A percentile compares a stretch with the other conserved stretches of the same genome.
phyloP scores from a whole-genome alignment of 2,329 filamentous ascomycete species.

The Pezicula carpinea region DNA sequence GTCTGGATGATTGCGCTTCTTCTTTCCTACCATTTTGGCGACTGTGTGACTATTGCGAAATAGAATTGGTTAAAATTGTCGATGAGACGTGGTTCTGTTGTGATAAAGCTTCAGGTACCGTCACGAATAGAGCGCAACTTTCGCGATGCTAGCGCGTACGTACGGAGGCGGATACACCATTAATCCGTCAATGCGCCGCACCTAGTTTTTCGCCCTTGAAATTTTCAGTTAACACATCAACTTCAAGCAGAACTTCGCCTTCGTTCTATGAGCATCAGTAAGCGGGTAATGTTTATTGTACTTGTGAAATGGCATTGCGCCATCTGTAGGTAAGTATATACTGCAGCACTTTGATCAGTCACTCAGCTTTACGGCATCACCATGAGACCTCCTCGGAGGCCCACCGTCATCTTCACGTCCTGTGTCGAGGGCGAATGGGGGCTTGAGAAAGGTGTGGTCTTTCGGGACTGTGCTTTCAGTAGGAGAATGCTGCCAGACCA shows the following conservation, averaged over 20 bases:
- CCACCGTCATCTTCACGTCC: slow-evolving; percentile 40
- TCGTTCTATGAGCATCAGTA: too few species aligned
- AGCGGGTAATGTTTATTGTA: too few species aligned
- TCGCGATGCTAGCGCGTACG: background rate
- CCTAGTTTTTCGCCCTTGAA: too few species aligned
- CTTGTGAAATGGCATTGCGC: background rate
- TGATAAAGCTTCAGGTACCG: background rate
- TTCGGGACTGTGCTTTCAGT: slow-evolving; percentile 28
- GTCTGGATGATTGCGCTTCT: slow-evolving; percentile 80
- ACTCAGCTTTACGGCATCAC: slow-evolving; percentile 37
- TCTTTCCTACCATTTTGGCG: slow-evolving; percentile 68
- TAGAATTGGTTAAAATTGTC: background rate
- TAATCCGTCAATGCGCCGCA: too few species aligned
- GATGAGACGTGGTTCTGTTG: slow-evolving; percentile 2
- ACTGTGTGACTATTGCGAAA: background rate
- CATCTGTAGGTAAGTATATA: background rate
- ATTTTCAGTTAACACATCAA: too few species aligned
- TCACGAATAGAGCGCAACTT: background rate
- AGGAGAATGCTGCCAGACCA: slow-evolving; percentile 42
- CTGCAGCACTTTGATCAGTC: slow-evolving; percentile 34
- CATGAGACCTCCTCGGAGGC: slow-evolving; percentile 41
- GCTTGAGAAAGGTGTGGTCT: slow-evolving; percentile 31
- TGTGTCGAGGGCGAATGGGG: slow-evolving; percentile 37
- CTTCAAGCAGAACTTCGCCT: too few species aligned
- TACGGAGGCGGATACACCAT: too few species aligned